Evolutionary conservation across 106 monocot genomes (phyloP), one percentile per base, ranked within the genome.

Genomic region (Dioscorea alata): DNA sequence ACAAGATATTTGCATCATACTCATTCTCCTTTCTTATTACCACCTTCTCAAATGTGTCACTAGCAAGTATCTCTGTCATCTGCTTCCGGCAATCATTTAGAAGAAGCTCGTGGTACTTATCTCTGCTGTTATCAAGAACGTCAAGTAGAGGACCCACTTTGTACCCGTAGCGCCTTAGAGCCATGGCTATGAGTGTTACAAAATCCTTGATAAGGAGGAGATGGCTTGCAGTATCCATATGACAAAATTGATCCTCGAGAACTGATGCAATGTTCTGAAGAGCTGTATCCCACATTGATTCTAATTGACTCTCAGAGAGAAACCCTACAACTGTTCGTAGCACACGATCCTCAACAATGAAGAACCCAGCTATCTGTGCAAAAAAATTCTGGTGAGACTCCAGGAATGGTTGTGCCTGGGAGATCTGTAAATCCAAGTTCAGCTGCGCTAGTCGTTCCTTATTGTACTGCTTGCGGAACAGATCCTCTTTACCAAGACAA

Each of bases 31-130:
- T 73, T 21, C 19, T 50, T 10, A 73, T 24, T 6, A 64, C 34
- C 51, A 73, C 51, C 63, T 51, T 23, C 53, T 73, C 63, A 28
- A 25, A 73, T 32, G 35, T 51, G 51, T 73, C 73, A n/a, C 64
- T 50, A 4, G 63, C 54, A 16, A 73, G 50, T 17, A 64, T 12
- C 19, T 23, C 62, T 33, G 25, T n/a, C 4, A 73, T 51, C 24
- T 63, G 73, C 33, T 63, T 63, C 20, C 62, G 49, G 28, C 62
- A 63, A 2, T 63, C 73, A 53, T 18, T 21, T 5, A 73, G 24
- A 49, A 73, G 73, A 6, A 73, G 73, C 63, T 64, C 64, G 21
- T 73, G 73, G 32, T 73, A 73, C 63, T 42, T 73, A 6, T 73
- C 63, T 49, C 64, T 52, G 53, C 73, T 73, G 48, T 64, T 54